Evolutionary conservation across 2,329 filamentous ascomycete species (phyloP).

Genomic region (Eurotiales sp.): DNA sequence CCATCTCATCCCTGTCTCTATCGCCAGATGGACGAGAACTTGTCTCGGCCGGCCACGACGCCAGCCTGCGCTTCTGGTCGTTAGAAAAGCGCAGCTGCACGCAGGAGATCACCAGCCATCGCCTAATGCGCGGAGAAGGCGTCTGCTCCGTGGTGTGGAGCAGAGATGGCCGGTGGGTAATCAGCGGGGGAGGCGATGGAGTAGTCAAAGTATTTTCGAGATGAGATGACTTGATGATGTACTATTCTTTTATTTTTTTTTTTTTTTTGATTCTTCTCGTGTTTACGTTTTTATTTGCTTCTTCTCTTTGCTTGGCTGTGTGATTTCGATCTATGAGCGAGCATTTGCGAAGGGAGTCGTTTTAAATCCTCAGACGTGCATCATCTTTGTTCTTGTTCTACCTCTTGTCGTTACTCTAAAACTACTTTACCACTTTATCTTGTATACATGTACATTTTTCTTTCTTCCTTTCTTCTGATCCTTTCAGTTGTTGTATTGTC

Average conservation of each 20-base stretch:
- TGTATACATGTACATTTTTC: slow-evolving; percentile 10
- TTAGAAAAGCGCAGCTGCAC: slow-evolving; percentile 93
- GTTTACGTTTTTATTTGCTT: not conserved
- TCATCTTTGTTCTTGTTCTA: slow-evolving; percentile 5
- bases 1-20: slow-evolving; percentile 86
- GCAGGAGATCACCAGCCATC: slow-evolving; percentile 89
- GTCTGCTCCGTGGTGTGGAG: slow-evolving; percentile 95
- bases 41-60: slow-evolving; percentile 93
- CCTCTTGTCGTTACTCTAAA: slow-evolving; percentile 11
- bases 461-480: not conserved
- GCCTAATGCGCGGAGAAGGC: slow-evolving; percentile 92
- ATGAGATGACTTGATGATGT: slow-evolving; percentile 21
- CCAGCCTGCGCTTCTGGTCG: slow-evolving; percentile 93
- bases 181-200: slow-evolving; percentile 90
- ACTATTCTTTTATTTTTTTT: not conserved
- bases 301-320: slow-evolving; percentile 2
- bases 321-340: slow-evolving; percentile 15
- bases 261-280: slow-evolving; percentile 8
- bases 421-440: slow-evolving; percentile 1
- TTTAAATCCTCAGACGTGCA: slow-evolving; percentile 5
- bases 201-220: slow-evolving; percentile 82
- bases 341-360: slow-evolving; percentile 16
- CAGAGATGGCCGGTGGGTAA: slow-evolving; percentile 88
- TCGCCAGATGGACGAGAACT: slow-evolving; percentile 92
- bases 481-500: not conserved